Conservation (phyloP, 1,284 basidiomycete species). For the Thecaphora thlaspeos region DNA sequence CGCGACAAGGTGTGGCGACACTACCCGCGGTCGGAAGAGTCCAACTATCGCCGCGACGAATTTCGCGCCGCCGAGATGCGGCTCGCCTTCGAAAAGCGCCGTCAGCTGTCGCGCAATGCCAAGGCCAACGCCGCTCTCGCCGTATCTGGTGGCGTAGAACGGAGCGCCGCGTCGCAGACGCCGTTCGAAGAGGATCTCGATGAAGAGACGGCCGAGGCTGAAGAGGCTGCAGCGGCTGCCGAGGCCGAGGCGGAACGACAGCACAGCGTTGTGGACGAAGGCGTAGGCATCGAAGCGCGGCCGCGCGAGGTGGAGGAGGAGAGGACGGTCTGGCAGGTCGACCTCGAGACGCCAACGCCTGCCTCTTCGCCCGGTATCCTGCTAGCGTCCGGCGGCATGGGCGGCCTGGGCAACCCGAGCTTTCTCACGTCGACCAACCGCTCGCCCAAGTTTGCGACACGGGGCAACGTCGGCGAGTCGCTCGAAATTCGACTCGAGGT, state of each 20-base stretch:
- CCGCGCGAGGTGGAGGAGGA: slow-evolving; percentile 6
- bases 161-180: slow-evolving; percentile 31
- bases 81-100: slow-evolving; percentile 37
- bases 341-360: slow-evolving; percentile 44
- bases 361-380: slow-evolving; percentile 40
- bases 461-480: slow-evolving; percentile 75
- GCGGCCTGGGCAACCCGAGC: slow-evolving; percentile 86
- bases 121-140: slow-evolving; percentile 9
- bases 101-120: slow-evolving; percentile 15
- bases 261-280: not conserved
- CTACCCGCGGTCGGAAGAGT: slow-evolving; percentile 51
- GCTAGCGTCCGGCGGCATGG: slow-evolving; percentile 68
- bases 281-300: slow-evolving; percentile 1
- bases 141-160: slow-evolving; percentile 3
- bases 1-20: slow-evolving; percentile 54
- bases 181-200: slow-evolving; percentile 16
- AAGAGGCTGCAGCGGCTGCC: not conserved
- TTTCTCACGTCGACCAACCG: slow-evolving; percentile 65
- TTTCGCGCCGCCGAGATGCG: slow-evolving; percentile 47
- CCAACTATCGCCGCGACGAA: slow-evolving; percentile 46
- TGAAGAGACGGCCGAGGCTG: not conserved
- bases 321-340: slow-evolving; percentile 29
- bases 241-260: not conserved
- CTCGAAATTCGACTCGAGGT: slow-evolving; percentile 86
- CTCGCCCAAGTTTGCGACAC: slow-evolving; percentile 60